A percentile compares a stretch with the other conserved stretches of the same genome.
Conservation (phyloP, 2,329 filamentous ascomycete species). For the Monosporascus sp. region DNA sequence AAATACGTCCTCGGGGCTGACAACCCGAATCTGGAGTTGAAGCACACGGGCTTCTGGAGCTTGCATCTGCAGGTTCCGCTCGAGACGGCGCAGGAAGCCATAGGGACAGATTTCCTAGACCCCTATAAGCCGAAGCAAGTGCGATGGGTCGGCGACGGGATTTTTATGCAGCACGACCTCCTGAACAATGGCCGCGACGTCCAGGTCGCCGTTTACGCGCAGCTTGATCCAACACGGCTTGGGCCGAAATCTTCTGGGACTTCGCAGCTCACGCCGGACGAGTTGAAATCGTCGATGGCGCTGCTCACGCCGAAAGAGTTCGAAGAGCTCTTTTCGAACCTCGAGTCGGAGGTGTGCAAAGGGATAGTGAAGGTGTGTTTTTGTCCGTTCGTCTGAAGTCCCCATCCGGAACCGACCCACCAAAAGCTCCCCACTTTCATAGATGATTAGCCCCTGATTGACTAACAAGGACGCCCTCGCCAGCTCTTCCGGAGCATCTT, state of each 20-base stretch:
- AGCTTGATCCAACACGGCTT: not conserved
- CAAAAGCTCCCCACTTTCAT: too few species aligned
- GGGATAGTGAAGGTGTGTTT: constrained; percentile 23
- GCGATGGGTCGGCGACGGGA: constrained; percentile 25
- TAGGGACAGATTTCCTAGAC: constrained; percentile 21
- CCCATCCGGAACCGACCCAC: not conserved
- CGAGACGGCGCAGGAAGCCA: constrained; percentile 16
- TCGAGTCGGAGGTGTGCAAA: constrained; percentile 15
- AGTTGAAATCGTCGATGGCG: constrained; percentile 15
- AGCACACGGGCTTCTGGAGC: constrained; percentile 21
- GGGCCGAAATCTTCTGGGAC: too few species aligned
- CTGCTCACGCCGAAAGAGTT: constrained; percentile 26
- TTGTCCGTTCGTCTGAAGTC: not conserved
- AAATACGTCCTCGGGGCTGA: constrained; percentile 18
- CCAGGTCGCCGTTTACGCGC: constrained; percentile 17
- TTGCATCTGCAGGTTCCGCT: constrained; percentile 21
- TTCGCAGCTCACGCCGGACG: too few species aligned
- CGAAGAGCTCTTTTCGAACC: constrained; percentile 18
- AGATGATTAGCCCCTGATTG: not conserved
- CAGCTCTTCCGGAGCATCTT: constrained; percentile 25
- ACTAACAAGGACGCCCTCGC: not conserved
- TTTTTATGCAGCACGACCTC: constrained; percentile 17
- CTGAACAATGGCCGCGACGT: constrained; percentile 21
- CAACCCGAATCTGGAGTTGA: constrained; percentile 12
- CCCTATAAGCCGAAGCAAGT: constrained; percentile 15